Percentiles rank a stretch among this genome's conserved stretches.
Evolutionary conservation across 1,284 basidiomycete species (phyloP).

Genomic region (Fomitopsis betulina): DNA sequence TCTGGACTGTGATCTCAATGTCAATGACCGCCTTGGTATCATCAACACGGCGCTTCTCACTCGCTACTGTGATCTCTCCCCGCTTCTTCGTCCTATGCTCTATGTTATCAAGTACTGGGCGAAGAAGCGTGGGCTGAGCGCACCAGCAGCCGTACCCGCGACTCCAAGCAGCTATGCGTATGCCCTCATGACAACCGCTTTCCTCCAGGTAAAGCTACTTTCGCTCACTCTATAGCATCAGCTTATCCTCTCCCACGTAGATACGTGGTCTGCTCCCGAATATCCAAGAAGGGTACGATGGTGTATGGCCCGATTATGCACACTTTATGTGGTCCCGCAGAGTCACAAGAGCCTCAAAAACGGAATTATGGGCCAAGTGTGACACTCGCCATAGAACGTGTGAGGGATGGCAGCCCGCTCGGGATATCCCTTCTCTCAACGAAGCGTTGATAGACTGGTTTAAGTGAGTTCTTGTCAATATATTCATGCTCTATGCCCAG

Average conservation of each 20-base stretch:
- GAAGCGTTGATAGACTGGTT: slow-evolving; percentile 41
- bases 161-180: slow-evolving; percentile 55
- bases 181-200: slow-evolving; percentile 52
- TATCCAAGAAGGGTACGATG: slow-evolving; percentile 38
- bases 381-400: slow-evolving; percentile 37
- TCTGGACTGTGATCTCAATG: slow-evolving; percentile 49
- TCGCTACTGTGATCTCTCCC: slow-evolving; percentile 40
- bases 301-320: slow-evolving; percentile 11
- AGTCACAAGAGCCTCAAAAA: slow-evolving; percentile 13
- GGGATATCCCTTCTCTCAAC: slow-evolving; percentile 17
- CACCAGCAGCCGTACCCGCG: slow-evolving; percentile 26
- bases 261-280: slow-evolving; percentile 41
- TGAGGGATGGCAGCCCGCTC: slow-evolving; percentile 20
- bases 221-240: not conserved
- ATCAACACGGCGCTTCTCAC: slow-evolving; percentile 46
- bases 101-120: slow-evolving; percentile 51
- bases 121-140: slow-evolving; percentile 42
- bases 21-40: slow-evolving; percentile 53
- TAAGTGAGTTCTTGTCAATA: slow-evolving; percentile 24
- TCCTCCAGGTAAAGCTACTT: slow-evolving; percentile 42
- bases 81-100: slow-evolving; percentile 38
- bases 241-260: slow-evolving; percentile 16
- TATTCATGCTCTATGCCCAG: not conserved
- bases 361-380: slow-evolving; percentile 23
- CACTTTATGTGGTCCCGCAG: slow-evolving; percentile 34